Evolutionary conservation across 305 asterid species (phyloP).

Genomic region (Solanum hybrid): DNA sequence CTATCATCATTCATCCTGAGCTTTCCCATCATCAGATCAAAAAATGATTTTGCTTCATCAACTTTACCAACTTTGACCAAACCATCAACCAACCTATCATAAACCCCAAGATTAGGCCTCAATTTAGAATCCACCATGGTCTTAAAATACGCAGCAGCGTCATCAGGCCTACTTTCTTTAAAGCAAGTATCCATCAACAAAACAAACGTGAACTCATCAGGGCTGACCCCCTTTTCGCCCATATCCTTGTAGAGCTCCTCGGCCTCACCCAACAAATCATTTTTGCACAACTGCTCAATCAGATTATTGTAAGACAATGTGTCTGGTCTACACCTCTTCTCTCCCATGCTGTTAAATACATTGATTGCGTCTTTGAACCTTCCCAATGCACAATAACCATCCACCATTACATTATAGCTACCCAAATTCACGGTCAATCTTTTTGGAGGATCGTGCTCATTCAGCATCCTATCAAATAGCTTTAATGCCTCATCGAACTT

Average conservation of each 20-base stretch:
- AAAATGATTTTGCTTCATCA: constrained; percentile 72
- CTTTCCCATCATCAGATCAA: constrained; percentile 69
- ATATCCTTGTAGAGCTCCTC: constrained; percentile 76
- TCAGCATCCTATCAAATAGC: constrained; percentile 70
- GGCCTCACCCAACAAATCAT: constrained; percentile 51
- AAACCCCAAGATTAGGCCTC: constrained; percentile 75
- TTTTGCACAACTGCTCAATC: constrained; percentile 74
- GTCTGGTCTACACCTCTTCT: constrained; percentile 71
- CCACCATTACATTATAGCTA: constrained; percentile 72
- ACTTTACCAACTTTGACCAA: constrained; percentile 72
- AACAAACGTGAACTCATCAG: constrained; percentile 76
- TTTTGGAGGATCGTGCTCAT: constrained; percentile 68
- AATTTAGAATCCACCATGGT: constrained; percentile 72
- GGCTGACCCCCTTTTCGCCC: constrained; percentile 54
- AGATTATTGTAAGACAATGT: constrained; percentile 64
- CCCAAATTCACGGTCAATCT: constrained; percentile 72
- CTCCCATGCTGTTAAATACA: constrained; percentile 65
- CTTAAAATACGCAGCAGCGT: constrained; percentile 60
- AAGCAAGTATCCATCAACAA: constrained; percentile 83
- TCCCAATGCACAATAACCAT: constrained; percentile 57
- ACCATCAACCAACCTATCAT: constrained; percentile 54
- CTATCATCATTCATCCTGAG: constrained; percentile 63
- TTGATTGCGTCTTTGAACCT: constrained; percentile 59
- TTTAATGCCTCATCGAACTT: constrained; percentile 68
- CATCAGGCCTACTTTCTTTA: constrained; percentile 59